These are phyloP conservation scores for Neurospora sp. DNA, from an alignment of 495 filamentous ascomycete genomes.

Conservation along the genomic window DNA sequence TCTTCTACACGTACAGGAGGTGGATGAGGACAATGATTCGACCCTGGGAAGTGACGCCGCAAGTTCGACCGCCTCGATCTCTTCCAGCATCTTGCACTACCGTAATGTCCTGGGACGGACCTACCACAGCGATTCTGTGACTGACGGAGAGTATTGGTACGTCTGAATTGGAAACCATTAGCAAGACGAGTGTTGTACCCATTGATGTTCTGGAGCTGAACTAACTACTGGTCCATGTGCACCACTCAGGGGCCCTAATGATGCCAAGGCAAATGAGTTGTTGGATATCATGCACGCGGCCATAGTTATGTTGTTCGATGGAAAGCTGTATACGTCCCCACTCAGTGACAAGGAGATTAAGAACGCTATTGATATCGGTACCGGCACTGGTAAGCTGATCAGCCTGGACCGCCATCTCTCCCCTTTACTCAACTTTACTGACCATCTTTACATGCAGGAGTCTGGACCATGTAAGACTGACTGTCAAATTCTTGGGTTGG, in stretches of 20 bases:
- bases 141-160: slow-evolving; percentile 11
- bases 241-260: slow-evolving; percentile 19
- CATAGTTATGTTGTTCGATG: slow-evolving; percentile 1
- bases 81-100: slow-evolving; percentile 28
- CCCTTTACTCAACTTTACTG: background rate
- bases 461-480: background rate
- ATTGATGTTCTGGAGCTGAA: background rate
- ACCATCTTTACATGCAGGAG: background rate
- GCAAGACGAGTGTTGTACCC: background rate
- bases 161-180: background rate
- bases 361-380: slow-evolving; percentile 44
- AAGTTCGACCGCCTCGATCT: slow-evolving; percentile 16
- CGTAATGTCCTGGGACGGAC: slow-evolving; percentile 19
- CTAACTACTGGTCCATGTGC: background rate
- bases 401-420: background rate
- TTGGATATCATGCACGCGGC: slow-evolving; percentile 21
- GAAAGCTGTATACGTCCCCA: slow-evolving; percentile 40
- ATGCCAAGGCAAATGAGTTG: slow-evolving; percentile 23
- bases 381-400: background rate
- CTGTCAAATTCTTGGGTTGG: background rate
- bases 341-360: slow-evolving; percentile 31
- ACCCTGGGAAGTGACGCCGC: background rate
- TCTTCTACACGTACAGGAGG: background rate
- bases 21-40: background rate
- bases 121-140: slow-evolving; percentile 17